Evolutionary conservation across 2,329 filamentous ascomycete genomes (phyloP), one percentile per base, ranked within the genome.

Genomic region (Beauveria medogensis): DNA sequence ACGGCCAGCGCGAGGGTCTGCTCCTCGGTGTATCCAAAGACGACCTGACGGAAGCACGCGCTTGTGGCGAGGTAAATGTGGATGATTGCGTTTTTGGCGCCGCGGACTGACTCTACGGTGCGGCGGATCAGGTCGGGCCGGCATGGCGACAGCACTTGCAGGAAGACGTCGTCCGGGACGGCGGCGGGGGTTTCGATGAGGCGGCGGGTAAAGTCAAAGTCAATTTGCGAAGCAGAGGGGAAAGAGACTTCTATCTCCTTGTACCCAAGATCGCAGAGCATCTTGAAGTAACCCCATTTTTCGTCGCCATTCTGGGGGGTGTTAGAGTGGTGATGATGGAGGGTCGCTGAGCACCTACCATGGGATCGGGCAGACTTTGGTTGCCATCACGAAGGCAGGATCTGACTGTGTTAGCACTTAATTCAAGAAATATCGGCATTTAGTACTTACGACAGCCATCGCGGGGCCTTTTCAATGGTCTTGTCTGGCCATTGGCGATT

Each of bases 201-300:
- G 69, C 88, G 86, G 67, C 91, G 83, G 46, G 92, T 96, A 72
- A 97, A 97, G 79, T 96, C 91, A 78, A 92, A 97, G 77, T 97
- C 94, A 70, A 90, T 96, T 72, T 96, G 89, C 44, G 92, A 96
- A 16, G 93, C 92, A 0, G 92, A 96, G 55, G 93, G 93, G 77
- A 96, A 97, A 5, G 92, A 94, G 22, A 97, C 89, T 73, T 97
- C 93, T 66, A 97, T 97, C 77, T 97, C 93, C 78, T 97, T 97
- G 82, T 95, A 97, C 68, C 94, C 93, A 55, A 97, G 82, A 64
- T 93, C 86, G 69, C 88, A 85, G 59, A 97, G 85, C 91, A 96
- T 95, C 76, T 92, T 87, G 81, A 97, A 97, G 81, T 92, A 97
- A 64, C 82, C 81, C 85, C 89, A 94, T 78, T 97, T 97, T 80